Base-by-base conservation (phyloP, 2,329 filamentous ascomycete species). In the Epichloe gansuensis region DNA sequence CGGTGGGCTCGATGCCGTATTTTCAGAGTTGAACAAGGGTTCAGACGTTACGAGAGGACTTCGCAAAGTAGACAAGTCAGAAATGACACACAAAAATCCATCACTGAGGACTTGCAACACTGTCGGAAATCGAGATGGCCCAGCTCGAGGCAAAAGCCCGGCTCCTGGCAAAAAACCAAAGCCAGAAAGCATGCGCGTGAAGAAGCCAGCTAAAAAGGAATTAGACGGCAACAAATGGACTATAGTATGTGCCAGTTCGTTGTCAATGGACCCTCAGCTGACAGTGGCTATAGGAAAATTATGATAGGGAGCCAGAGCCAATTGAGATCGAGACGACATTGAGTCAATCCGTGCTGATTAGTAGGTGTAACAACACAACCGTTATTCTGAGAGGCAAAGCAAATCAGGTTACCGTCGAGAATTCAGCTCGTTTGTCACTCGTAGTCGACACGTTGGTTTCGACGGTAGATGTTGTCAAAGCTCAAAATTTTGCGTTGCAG, bases 31-130 rank as follows among this genome's bases (percentile, higher is more conserved):
- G 50, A 97, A 97, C 71, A 84, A 85, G 66, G 93, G 93, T 53
- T 82, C 87, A 54, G 76, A 80, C n/a, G 87, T 98, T 54, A 98
- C 93, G 4, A 82, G 87, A 58, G 84, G 87, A 35, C 76, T 98
- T 38, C 85, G 87, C 59, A 98, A 96, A 74, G 93, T 98, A 48
- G 91, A 96, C 71, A 85, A 84, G 64, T 93, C 87, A 51, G 78
- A 97, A 68, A 96, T 96, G 91, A 98, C 93, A 54, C 93, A 98
- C 72, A 97, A 97, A 75, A 98, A 98, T 70, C 93, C 93, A 13
- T 81, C 83, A 9, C 75, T 98, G 53, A 84, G 93, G 56, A 79
- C 87, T 25, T 74, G 75, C 55, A 85, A 87, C 12, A 77, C 80
- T 2, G 87, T 91, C 3, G 76, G 86, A 31, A 78, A 76, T 23